Conservation (phyloP, 352 stramenopile genomes). For the Blastocystis sp. region DNA sequence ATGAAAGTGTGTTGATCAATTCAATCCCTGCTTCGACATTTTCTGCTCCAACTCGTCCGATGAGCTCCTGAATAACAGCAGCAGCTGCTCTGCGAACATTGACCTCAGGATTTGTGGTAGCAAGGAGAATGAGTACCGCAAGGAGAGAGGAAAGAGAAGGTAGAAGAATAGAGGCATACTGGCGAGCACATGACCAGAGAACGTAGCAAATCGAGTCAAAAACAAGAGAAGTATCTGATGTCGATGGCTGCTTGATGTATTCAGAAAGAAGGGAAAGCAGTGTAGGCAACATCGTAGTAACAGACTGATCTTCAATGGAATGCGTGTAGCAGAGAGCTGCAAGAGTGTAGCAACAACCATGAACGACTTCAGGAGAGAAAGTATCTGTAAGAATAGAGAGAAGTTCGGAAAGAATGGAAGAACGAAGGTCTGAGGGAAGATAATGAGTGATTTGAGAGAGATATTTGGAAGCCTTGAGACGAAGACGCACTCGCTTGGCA, state of each 20-base stretch:
- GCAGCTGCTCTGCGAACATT: neutral
- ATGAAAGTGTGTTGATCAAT: neutral
- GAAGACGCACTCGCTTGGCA: neutral
- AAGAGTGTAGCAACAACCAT: neutral
- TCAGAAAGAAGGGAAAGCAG: neutral
- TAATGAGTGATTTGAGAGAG: neutral
- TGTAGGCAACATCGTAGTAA: neutral
- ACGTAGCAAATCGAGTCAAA: neutral
- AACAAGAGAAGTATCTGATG: neutral
- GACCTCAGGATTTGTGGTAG: neutral
- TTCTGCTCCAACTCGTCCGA: neutral
- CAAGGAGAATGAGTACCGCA: neutral
- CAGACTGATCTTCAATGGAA: neutral
- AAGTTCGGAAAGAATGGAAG: neutral
- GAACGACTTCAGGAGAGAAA: neutral
- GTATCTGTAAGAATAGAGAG: neutral
- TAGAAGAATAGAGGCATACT: neutral
- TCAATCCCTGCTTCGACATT: neutral
- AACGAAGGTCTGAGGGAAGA: neutral
- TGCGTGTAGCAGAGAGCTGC: neutral
- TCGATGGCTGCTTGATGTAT: neutral
- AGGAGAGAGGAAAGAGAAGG: neutral
- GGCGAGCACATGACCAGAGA: neutral
- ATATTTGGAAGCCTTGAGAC: neutral
- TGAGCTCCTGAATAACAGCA: neutral